These are phyloP conservation scores for Aegle marmelos DNA, from an alignment of 345 rosid species.

Conservation along the genomic window DNA sequence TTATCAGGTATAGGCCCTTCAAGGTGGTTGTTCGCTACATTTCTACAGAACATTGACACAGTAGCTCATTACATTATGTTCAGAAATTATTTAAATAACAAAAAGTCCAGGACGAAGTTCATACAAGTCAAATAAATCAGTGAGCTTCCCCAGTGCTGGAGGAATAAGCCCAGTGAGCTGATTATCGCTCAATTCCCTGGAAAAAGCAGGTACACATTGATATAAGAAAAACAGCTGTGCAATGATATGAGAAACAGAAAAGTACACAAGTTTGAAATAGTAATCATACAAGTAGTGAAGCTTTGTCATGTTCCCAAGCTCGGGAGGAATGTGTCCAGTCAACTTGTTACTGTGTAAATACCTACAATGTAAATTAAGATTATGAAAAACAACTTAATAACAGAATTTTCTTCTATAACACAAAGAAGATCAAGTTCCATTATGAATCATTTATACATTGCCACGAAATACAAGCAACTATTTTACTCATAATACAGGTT, in stretches of 20 bases:
- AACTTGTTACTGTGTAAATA: constrained; percentile 83
- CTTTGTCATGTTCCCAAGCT: constrained; percentile 95
- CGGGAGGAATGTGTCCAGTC: constrained; percentile 81
- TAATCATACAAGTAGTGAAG: constrained; percentile 81
- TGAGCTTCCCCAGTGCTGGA: constrained; percentile 92
- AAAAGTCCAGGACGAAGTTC: constrained; percentile 18
- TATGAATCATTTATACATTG: background rate
- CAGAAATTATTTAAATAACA: background rate
- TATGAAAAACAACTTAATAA: background rate
- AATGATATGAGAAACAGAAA: background rate
- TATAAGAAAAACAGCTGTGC: background rate
- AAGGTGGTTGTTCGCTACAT: constrained; percentile 76
- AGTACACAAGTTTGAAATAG: background rate
- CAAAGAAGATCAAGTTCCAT: background rate
- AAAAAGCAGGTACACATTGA: constrained; percentile 10
- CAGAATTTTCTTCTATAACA: background rate
- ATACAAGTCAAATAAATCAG: constrained; percentile 93
- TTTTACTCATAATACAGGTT: background rate
- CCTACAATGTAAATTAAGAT: constrained; percentile 34
- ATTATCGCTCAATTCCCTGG: constrained; percentile 93
- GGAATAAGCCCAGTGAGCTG: constrained; percentile 70
- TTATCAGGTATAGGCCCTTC: constrained; percentile 88
- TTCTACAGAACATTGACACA: constrained; percentile 40
- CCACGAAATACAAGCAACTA: background rate
- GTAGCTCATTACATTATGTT: background rate